These are phyloP conservation scores for Phytophthora crassamura DNA, from an alignment of 352 stramenopile species.

Conservation along the genomic window DNA sequence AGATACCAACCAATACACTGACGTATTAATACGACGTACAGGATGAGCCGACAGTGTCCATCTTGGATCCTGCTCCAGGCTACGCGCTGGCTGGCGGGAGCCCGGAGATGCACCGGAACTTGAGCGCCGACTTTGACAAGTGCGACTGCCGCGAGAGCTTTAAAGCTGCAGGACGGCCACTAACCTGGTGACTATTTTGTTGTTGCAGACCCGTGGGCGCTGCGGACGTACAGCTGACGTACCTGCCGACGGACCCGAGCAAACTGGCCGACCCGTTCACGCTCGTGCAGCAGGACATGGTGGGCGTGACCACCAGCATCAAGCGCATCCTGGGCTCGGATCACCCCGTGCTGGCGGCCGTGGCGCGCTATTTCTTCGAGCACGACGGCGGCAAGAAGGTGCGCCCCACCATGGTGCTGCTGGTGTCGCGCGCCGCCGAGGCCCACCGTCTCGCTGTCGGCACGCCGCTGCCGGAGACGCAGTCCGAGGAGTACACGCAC, in stretches of 20 bases:
- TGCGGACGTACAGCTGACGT: constrained; percentile 46
- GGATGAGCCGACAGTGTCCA: constrained; percentile 87
- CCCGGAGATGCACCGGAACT: constrained; percentile 37
- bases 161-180: background rate
- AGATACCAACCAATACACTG: no score
- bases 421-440: constrained; percentile 93
- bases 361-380: constrained; percentile 97
- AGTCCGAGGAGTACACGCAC: constrained; percentile 80
- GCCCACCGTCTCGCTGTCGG: constrained; percentile 64
- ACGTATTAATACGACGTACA: constrained; percentile 16
- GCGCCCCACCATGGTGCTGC: constrained; percentile 97
- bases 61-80: constrained; percentile 69
- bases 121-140: constrained; percentile 52
- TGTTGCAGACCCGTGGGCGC: constrained; percentile 30
- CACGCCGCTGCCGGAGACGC: constrained; percentile 47
- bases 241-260: constrained; percentile 59
- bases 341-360: constrained; percentile 96
- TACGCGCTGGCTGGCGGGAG: constrained; percentile 54
- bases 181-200: constrained; percentile 12
- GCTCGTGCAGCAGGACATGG: constrained; percentile 92
- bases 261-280: constrained; percentile 92
- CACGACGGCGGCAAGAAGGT: constrained; percentile 98
- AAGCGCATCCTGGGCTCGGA: constrained; percentile 96
- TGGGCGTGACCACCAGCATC: constrained; percentile 94
- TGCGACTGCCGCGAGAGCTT: constrained; percentile 10